phyloP scores from a whole-genome alignment of 1,284 basidiomycete genomes.

The Heterobasidion annosum region DNA sequence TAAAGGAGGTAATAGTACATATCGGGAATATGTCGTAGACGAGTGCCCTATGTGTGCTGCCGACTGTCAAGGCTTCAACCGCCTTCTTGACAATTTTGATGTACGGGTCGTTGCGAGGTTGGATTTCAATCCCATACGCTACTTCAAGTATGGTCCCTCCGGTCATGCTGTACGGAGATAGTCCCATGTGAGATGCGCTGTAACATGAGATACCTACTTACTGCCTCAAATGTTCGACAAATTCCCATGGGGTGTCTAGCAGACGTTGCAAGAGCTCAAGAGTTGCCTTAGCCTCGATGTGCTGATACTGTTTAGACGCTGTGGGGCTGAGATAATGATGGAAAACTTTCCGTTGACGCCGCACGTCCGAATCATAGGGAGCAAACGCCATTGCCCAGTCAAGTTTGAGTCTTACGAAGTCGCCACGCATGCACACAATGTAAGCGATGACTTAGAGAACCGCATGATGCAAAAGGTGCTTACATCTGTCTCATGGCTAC shows the following conservation, averaged over 20 bases:
- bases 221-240: conserved; percentile 15
- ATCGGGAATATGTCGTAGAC: conserved; percentile 11
- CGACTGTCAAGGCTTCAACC: conserved; percentile 9
- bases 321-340: conserved; percentile 15
- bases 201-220: background rate
- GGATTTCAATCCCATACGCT: conserved; percentile 17
- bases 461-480: background rate
- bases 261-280: conserved; percentile 14
- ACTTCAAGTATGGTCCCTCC: conserved; percentile 15
- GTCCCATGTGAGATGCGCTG: conserved; percentile 1
- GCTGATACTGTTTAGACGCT: conserved; percentile 11
- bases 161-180: conserved; percentile 7
- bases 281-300: conserved; percentile 12
- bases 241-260: conserved; percentile 13
- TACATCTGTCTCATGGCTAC: conserved; percentile 7
- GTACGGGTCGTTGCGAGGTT: conserved; percentile 14
- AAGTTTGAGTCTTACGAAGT: conserved; percentile 1
- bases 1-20: background rate
- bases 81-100: conserved; percentile 14
- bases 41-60: conserved; percentile 4
- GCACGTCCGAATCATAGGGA: conserved; percentile 15
- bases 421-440: background rate
- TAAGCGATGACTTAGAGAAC: background rate
- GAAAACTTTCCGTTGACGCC: conserved; percentile 14
- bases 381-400: conserved; percentile 12